Evolutionary conservation across 1,284 basidiomycete genomes (phyloP).

Genomic region (Marasmius tenuissimus): DNA sequence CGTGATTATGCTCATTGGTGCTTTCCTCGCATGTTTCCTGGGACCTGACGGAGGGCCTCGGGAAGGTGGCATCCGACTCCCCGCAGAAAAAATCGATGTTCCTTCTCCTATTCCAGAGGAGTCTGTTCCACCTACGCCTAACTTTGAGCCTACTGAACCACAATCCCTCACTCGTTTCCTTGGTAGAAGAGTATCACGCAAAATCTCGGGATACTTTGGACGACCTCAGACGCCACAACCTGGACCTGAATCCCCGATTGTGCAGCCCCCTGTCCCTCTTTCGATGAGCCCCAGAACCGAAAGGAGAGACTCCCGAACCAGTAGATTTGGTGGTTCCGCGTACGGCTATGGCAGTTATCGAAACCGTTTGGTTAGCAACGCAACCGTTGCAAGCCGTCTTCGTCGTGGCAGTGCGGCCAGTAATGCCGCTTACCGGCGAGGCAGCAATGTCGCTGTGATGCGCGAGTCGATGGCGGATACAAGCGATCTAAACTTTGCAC

Average conservation of each 20-base stretch:
- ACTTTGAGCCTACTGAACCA: constrained; percentile 41
- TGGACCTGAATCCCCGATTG: constrained; percentile 23
- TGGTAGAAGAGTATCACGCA: constrained; percentile 46
- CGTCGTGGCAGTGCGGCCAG: constrained; percentile 50
- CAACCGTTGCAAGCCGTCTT: constrained; percentile 35
- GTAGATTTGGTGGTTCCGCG: constrained; percentile 69
- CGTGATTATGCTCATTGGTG: constrained; percentile 71
- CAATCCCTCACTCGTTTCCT: constrained; percentile 37
- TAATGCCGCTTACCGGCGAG: constrained; percentile 44
- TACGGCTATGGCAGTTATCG: constrained; percentile 72
- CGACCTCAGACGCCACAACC: constrained; percentile 19
- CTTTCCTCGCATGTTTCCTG: constrained; percentile 86
- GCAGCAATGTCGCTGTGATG: constrained; percentile 44
- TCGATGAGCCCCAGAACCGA: constrained; percentile 35
- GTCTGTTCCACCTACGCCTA: constrained; percentile 40
- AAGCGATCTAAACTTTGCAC: constrained; percentile 78
- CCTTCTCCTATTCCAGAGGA: constrained; percentile 57
- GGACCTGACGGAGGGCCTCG: constrained; percentile 88
- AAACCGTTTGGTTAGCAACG: constrained; percentile 50
- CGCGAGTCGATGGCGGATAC: constrained; percentile 38
- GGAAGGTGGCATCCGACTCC: constrained; percentile 79
- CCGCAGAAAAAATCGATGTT: constrained; percentile 64
- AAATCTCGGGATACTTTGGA: constrained; percentile 56
- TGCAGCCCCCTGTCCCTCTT: constrained; percentile 46
- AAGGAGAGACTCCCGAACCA: constrained; percentile 45